A percentile compares a stretch with the other conserved stretches of the same genome.
These are phyloP conservation scores for Cryptococcus sp. DNA, from an alignment of 1,284 basidiomycete species.

Conservation along the genomic window DNA sequence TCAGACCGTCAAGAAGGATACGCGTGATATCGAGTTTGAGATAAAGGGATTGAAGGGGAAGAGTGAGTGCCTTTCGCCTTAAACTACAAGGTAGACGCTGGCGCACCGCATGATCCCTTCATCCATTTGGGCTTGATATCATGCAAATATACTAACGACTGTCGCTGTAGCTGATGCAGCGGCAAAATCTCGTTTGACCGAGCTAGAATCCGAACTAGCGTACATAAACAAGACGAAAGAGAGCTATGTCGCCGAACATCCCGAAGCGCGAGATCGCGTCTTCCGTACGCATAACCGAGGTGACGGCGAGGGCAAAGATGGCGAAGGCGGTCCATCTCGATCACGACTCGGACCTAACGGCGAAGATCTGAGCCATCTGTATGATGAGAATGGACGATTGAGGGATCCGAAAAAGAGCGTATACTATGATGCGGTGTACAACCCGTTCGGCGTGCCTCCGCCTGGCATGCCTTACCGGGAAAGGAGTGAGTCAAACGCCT, in stretches of 20 bases:
- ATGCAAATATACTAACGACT: background rate
- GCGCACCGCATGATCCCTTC: too few species aligned
- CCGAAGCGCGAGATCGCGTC: slow-evolving; percentile 78
- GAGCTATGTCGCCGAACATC: slow-evolving; percentile 85
- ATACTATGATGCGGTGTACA: slow-evolving; percentile 91
- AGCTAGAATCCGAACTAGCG: slow-evolving; percentile 73
- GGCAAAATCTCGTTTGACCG: slow-evolving; percentile 47
- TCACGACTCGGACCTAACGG: slow-evolving; percentile 53
- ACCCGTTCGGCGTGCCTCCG: slow-evolving; percentile 91
- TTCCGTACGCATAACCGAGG: slow-evolving; percentile 51
- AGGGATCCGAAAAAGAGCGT: slow-evolving; percentile 83
- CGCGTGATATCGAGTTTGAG: slow-evolving; percentile 56
- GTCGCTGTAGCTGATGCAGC: slow-evolving; percentile 18
- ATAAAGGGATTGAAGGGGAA: slow-evolving; percentile 40
- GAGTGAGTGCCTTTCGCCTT: slow-evolving; percentile 10
- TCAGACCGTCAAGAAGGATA: slow-evolving; percentile 83
- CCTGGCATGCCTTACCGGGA: slow-evolving; percentile 95
- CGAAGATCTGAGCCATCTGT: slow-evolving; percentile 54
- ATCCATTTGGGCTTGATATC: too few species aligned
- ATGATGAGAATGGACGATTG: slow-evolving; percentile 77
- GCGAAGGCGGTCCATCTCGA: slow-evolving; percentile 52
- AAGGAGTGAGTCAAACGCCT: slow-evolving; percentile 62
- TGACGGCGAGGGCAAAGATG: slow-evolving; percentile 55
- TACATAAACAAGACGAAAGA: slow-evolving; percentile 81
- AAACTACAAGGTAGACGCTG: too few species aligned